Percentiles rank a stretch among this genome's conserved stretches.
Evolutionary conservation across 768 basidiomycete species (phyloP).

Genomic region (Mrakia blollopis): DNA sequence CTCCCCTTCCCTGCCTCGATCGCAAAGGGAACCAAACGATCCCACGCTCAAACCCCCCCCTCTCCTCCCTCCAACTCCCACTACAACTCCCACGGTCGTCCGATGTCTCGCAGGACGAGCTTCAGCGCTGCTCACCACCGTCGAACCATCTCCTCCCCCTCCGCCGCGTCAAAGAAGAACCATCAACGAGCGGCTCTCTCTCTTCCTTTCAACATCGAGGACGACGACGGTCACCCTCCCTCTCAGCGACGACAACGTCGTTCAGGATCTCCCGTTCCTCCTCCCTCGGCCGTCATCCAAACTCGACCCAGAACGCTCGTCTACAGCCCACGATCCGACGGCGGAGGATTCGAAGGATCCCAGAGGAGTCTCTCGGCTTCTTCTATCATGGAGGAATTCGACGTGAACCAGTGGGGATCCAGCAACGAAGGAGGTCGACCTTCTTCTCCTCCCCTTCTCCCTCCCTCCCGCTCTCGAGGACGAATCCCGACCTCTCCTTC

Average conservation of each 20-base stretch:
- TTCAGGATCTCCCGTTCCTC: not conserved
- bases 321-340: conserved; percentile 10
- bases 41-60: not conserved
- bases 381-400: not conserved
- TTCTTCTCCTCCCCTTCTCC: not conserved
- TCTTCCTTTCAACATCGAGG: not conserved
- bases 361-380: not conserved
- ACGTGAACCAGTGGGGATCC: not conserved
- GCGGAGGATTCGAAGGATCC: not conserved
- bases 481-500: not conserved
- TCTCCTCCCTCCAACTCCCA: not conserved
- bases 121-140: conserved; percentile 2
- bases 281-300: not conserved
- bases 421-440: not conserved
- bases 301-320: conserved; percentile 28
- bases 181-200: not conserved
- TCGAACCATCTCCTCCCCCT: conserved; percentile 3
- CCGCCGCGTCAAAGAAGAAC: conserved; percentile 8
- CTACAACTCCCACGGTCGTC: not conserved
- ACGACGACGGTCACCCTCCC: not conserved
- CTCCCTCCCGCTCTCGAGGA: not conserved
- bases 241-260: not conserved
- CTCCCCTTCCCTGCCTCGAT: not conserved
- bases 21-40: not conserved
- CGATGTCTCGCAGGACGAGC: not conserved